Base-by-base conservation (phyloP, 305 asterid genomes). In the Fraxinus angustifolia region DNA sequence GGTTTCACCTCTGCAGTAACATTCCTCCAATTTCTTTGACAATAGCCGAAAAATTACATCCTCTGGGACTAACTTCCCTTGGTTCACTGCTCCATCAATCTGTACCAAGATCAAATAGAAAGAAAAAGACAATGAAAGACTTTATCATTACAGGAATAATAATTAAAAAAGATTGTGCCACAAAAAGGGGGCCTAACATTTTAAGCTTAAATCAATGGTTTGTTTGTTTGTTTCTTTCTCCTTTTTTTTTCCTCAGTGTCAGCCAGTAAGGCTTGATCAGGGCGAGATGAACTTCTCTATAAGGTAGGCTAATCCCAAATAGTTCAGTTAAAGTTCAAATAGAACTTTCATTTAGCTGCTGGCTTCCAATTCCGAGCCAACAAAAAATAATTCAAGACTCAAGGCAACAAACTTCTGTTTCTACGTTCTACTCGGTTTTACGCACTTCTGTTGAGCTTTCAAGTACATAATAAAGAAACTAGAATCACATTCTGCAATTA, bases 1-100 rank as follows among this genome's bases (percentile, higher is more conserved):
- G 34, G 85, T 91, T 93, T 95, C 98, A 79, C 99, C 97, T 68
- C 90, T 87, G 86, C 86, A 67, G 73, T 87, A 88, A 38, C 97
- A 96, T 89, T 93, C 99, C 82, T 95, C 96, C 72, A 95, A 91
- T 84, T 97, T 91, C 87, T 91, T 91, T 10, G 98, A 89, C 77
- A 95, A 83, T 80, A 95, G 89, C 48, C 90, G 92, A 80, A 95
- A 92, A 77, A 95, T 90, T 28, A 91, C 94, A 30, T 91, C 94
- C 79, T 93, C 97, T 0, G 93, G 93, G 14, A 95, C 97, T 48
- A 91, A 87, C 83, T 92, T 90, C 76, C 97, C 97, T 80, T 87
- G 88, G 83, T 92, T 93, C 86, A 95, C 88, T 21, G 97, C 90
- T 77, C 81, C 42, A 1, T 96, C 92, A 86, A 93, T 90, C 99